phyloP scores from a whole-genome alignment of 164 flowering plant species.

The Houttuynia cordata region DNA sequence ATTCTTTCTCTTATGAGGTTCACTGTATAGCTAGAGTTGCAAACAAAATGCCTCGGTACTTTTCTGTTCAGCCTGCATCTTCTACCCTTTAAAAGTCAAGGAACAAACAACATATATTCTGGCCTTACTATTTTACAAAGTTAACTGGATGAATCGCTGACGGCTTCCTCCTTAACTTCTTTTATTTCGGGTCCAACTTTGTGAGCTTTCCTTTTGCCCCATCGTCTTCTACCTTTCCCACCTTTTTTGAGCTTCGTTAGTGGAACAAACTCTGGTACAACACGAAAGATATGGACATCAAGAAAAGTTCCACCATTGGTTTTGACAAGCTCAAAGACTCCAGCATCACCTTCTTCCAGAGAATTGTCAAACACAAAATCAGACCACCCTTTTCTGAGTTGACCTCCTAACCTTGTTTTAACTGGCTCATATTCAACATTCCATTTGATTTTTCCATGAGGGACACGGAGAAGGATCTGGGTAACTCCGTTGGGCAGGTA shows the following conservation, averaged over 20 bases:
- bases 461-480: neutral
- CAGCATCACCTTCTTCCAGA: constrained; percentile 6
- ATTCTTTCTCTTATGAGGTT: too few relatives aligned
- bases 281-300: constrained; percentile 3
- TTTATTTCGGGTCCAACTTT: too few relatives aligned
- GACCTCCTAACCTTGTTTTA: neutral
- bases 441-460: neutral
- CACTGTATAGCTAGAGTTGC: too few relatives aligned
- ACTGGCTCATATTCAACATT: neutral
- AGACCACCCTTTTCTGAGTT: constrained; percentile 4
- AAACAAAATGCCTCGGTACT: too few relatives aligned
- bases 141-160: too few relatives aligned
- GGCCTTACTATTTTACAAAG: too few relatives aligned
- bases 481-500: neutral
- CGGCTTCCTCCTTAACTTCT: too few relatives aligned
- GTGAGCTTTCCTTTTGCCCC: neutral
- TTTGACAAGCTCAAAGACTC: constrained; percentile 2
- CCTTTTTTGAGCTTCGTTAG: neutral
- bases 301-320: neutral
- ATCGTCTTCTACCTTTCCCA: neutral
- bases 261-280: neutral
- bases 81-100: too few relatives aligned
- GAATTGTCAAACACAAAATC: neutral
- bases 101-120: too few relatives aligned
- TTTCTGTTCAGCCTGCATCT: too few relatives aligned